Evolutionary conservation across 2,329 filamentous ascomycete species (phyloP).

Genomic region (Pestalotiopsis sp.): DNA sequence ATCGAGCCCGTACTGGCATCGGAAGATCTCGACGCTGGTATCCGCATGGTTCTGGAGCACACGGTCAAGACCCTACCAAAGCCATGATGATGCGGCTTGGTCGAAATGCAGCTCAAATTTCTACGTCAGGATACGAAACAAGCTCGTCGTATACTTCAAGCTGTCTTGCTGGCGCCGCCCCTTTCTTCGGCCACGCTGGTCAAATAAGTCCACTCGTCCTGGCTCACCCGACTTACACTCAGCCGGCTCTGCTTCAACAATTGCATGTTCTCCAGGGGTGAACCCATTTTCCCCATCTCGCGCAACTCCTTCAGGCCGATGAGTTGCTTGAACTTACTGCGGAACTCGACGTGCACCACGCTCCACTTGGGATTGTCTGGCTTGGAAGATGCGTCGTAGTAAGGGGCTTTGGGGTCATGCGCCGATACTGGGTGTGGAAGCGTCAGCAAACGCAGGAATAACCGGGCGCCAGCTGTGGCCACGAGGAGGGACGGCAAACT

Average conservation of each 20-base stretch:
- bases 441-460: conserved; percentile 18
- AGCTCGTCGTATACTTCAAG: background rate
- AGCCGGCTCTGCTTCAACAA: conserved; percentile 80
- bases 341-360: conserved; percentile 85
- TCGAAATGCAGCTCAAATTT: background rate
- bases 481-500: conserved; percentile 26
- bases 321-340: conserved; percentile 75
- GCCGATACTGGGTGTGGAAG: conserved; percentile 60
- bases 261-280: conserved; percentile 75
- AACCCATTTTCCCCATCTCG: conserved; percentile 56
- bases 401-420: conserved; percentile 72
- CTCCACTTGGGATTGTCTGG: conserved; percentile 78
- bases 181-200: conserved; percentile 49
- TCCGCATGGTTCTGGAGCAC: conserved; percentile 58
- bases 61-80: conserved; percentile 36
- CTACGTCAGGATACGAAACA: background rate
- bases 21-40: conserved; percentile 56
- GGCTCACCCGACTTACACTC: conserved; percentile 74
- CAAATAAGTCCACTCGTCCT: conserved; percentile 67
- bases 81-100: conserved; percentile 19
- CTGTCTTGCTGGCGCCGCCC: conserved; percentile 24
- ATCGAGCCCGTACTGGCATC: conserved; percentile 53
- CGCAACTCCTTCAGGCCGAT: conserved; percentile 75
- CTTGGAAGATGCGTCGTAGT: conserved; percentile 80
- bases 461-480: too few species aligned